Evolutionary conservation across 129 eudicot species (phyloP), one percentile per base, ranked within the genome.

Genomic region (Pseudognaphalium luteoalbum): DNA sequence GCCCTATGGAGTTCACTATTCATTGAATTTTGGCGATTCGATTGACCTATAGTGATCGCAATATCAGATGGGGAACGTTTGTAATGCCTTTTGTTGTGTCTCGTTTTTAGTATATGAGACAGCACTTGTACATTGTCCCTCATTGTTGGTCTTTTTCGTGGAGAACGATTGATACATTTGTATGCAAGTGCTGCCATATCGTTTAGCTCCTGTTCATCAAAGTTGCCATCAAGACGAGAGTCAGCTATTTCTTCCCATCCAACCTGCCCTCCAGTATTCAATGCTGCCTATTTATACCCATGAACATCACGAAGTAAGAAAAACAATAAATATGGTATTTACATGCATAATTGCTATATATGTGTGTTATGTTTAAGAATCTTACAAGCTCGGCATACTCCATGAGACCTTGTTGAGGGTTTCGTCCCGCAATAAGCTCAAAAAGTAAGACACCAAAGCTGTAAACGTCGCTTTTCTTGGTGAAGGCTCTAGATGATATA

Each of bases 161-260:
- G 86, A 19, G 78, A 75, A 50, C 87, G 86, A 22, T 87, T 86
- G 35, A 93, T 85, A 66, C 98, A 90, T 83, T 78, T 93, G 86
- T 93, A 87, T 29, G 98, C 98, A 35, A 90, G 92, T 75, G 87
- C 76, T 21, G 98, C 96, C 78, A 93, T 73, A 16, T 93, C 97
- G 11, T 88, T 85, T 2, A 93, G 83, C 81, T 93, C 98, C 71
- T 75, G 88, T 41, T 69, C 79, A 28, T 88, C 96, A 56, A 90
- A 85, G 58, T 88, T 85, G 25, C 98, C 95, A 11, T 85, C 96
- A 15, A 93, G 89, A 71, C 85, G 91, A 5, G 98, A 83, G 78
- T 93, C 96, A 10, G 84, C 89, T 35, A 93, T 88, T 82, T 93
- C 98, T 35, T 93, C 98, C 96, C 98, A 93, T 64, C 92, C 98